These are phyloP conservation scores for Dactylis glomerata DNA, from an alignment of 176 grass and related monocot genomes.

Conservation along the genomic window DNA sequence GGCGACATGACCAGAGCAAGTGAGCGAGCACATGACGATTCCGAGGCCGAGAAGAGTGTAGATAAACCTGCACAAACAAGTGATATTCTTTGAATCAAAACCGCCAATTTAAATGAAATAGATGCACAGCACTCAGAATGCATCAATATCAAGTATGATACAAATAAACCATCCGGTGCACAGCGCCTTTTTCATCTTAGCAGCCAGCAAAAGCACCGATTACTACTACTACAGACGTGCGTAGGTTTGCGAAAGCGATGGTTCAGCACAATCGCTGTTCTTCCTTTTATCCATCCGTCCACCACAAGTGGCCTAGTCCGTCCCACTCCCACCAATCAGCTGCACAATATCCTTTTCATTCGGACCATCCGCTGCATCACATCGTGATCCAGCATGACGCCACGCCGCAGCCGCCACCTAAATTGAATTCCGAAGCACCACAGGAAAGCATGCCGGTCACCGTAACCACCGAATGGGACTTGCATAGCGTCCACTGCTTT, in stretches of 20 bases:
- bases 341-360: conserved; percentile 16
- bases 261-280: conserved; percentile 19
- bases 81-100: background rate
- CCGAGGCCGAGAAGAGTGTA: conserved; percentile 78
- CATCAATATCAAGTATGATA: background rate
- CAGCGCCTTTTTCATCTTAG: background rate
- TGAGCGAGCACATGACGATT: conserved; percentile 71
- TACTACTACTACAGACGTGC: background rate
- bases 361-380: conserved; percentile 23
- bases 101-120: background rate
- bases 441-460: conserved; percentile 3
- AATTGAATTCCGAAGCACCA: conserved; percentile 30
- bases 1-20: conserved; percentile 84
- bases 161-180: background rate
- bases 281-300: background rate
- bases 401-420: conserved; percentile 41
- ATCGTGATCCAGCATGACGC: conserved; percentile 24
- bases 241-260: conserved; percentile 32
- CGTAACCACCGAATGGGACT: conserved; percentile 13
- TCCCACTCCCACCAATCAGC: conserved; percentile 19
- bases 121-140: background rate
- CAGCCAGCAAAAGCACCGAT: no score
- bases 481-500: conserved; percentile 13
- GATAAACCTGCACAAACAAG: conserved; percentile 70
- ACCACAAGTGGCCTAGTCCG: background rate